Evolutionary conservation across 441 rosid genomes (phyloP).

Genomic region (Caryocar brasiliense): DNA sequence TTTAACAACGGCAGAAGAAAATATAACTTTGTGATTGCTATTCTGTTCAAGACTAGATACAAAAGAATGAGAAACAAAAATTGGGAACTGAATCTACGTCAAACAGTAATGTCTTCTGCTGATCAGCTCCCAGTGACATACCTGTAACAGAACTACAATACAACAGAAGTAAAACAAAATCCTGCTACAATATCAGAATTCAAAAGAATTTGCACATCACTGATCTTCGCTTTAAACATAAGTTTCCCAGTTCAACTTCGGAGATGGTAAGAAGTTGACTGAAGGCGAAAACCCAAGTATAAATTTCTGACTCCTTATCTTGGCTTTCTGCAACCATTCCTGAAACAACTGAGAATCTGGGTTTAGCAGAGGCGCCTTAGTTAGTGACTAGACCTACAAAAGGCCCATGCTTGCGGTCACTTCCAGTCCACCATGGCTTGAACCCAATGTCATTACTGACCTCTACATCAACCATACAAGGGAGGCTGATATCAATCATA

Average conservation of each 20-base stretch:
- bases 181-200: not conserved
- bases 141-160: not conserved
- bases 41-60: too few relatives aligned
- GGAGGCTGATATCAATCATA: constrained; percentile 11
- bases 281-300: not conserved
- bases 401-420: constrained; percentile 16
- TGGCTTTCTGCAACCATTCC: too few relatives aligned
- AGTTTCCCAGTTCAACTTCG: not conserved
- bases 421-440: constrained; percentile 16
- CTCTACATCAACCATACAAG: constrained; percentile 8
- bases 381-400: constrained; percentile 20
- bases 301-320: not conserved
- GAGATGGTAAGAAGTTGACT: not conserved
- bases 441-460: constrained; percentile 12
- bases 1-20: too few relatives aligned
- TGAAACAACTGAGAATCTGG: not conserved
- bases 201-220: not conserved
- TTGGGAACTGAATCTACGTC: not conserved
- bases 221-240: not conserved
- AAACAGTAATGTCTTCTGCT: not conserved
- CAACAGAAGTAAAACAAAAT: not conserved
- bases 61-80: constrained; percentile 2
- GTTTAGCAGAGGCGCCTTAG: constrained; percentile 5
- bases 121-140: not conserved
- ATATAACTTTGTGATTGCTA: too few relatives aligned